Base-by-base conservation (phyloP, 805 yeast genomes). In the Zygosaccharomyces rouxii region DNA sequence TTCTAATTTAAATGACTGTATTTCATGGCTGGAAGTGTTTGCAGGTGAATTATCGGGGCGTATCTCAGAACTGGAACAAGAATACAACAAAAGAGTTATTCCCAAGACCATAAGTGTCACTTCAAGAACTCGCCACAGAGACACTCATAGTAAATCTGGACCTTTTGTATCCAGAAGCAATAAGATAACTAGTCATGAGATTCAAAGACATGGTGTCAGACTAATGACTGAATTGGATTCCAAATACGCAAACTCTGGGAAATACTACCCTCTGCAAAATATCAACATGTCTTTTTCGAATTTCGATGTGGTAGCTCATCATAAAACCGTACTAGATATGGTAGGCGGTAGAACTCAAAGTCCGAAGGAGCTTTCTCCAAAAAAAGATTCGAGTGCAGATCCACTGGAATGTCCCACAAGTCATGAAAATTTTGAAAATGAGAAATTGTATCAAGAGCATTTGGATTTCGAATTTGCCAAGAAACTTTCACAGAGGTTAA, bases 21-120 rank as follows among this genome's bases (percentile, higher is more conserved):
- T 71, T 4, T 81, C 80, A 18, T 92, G 99, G 99, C 68, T 92
- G 6, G 79, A 75, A 33, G 95, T 92, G 0, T 90, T 83, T 69
- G 76, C 86, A 1, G 90, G 89, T 0, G 99, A 92, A 58, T 66
- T 92, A 26, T 69, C 77, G 25, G 80, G 82, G 43, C 65, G 99
- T 47, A 64, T 90, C 4, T 71, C 76, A 25, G 98, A 92, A 56
- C 59, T 84, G 18, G 90, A 86, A 53, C 95, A 89, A 56, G 73
- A 74, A 50, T 63, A 63, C 46, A 59, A 57, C 18, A 63, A 60
- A 44, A 49, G 63, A 0, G 47, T 66, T 7, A 61, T 80, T 28
- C 84, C 85, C 7, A 73, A 71, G 51, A 78, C 84, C 0, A 51
- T 78, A 2, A 63, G 71, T 11, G 55, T 77, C 1, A 70, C 66